Evolutionary conservation across 345 rosid genomes (phyloP).

Genomic region (Citrus trifoliata): DNA sequence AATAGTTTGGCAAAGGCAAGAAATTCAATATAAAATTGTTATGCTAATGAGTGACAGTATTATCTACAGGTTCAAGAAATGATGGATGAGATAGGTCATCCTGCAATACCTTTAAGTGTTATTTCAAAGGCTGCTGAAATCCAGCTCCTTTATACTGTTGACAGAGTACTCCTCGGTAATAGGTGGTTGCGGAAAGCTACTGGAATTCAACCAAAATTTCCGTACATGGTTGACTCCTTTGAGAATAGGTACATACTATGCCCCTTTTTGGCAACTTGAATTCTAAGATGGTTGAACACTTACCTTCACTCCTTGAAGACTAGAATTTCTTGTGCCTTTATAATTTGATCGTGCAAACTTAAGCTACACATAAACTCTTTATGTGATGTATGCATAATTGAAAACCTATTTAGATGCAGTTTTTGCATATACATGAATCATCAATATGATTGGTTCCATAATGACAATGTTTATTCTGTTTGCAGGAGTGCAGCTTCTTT

Average conservation of each 20-base stretch:
- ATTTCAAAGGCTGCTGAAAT: conserved; percentile 96
- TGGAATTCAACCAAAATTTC: conserved; percentile 92
- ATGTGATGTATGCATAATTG: background rate
- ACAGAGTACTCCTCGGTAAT: conserved; percentile 75
- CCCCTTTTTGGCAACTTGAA: background rate
- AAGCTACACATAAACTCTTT: background rate
- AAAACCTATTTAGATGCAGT: background rate
- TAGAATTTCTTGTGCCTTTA: background rate
- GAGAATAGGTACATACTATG: conserved; percentile 63
- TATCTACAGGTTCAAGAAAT: conserved; percentile 80
- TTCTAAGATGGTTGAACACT: conserved; percentile 1
- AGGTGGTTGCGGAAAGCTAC: conserved; percentile 93
- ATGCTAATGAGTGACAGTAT: background rate
- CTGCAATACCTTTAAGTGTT: conserved; percentile 78
- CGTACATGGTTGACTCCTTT: conserved; percentile 88
- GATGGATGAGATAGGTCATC: conserved; percentile 84
- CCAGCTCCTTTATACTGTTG: conserved; percentile 78
- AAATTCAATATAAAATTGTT: background rate
- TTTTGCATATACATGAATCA: background rate
- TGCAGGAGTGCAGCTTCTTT: conserved; percentile 77
- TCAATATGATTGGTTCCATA: background rate
- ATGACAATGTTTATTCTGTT: conserved; percentile 1
- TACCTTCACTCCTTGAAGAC: conserved; percentile 8
- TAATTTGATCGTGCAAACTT: background rate
- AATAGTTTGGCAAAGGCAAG: background rate